phyloP scores from a whole-genome alignment of 164 flowering plant species.

The Pachysandra terminalis region DNA sequence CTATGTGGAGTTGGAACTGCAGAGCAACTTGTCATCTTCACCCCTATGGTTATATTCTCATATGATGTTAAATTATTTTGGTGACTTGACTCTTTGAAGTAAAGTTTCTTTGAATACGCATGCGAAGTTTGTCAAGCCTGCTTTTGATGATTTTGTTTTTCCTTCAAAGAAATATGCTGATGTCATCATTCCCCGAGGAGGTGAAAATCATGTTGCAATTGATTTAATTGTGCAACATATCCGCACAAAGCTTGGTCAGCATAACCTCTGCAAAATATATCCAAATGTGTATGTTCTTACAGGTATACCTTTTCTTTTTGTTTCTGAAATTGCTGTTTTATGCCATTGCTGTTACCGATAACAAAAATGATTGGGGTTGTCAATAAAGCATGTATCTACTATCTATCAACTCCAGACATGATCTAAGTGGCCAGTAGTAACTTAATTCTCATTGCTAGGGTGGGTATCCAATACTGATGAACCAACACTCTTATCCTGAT shows the following conservation, averaged over 20 bases:
- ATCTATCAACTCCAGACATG: no score
- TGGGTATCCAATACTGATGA: no score
- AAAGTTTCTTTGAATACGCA: slow-evolving; percentile 28
- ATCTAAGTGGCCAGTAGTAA: no score
- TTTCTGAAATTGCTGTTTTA: background rate
- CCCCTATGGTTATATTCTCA: no score
- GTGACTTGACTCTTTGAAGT: background rate
- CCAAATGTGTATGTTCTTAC: slow-evolving; percentile 60
- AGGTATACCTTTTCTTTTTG: slow-evolving; percentile 36
- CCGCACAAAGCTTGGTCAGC: slow-evolving; percentile 73
- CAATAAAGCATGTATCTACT: no score
- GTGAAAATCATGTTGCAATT: slow-evolving; percentile 72
- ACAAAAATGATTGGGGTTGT: no score
- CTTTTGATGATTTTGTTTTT: slow-evolving; percentile 70
- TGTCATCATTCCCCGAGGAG: slow-evolving; percentile 78
- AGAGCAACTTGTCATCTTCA: no score
- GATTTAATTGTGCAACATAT: slow-evolving; percentile 84
- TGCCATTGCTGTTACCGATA: no score
- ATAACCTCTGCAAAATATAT: slow-evolving; percentile 72
- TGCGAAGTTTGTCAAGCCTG: slow-evolving; percentile 67
- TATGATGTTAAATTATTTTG: background rate
- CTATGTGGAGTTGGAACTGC: no score
- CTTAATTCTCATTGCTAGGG: no score
- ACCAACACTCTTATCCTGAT: no score
- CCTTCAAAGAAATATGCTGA: slow-evolving; percentile 81